These are phyloP conservation scores for Penicillium coffeae DNA, from an alignment of 495 filamentous ascomycete species.

Conservation along the genomic window DNA sequence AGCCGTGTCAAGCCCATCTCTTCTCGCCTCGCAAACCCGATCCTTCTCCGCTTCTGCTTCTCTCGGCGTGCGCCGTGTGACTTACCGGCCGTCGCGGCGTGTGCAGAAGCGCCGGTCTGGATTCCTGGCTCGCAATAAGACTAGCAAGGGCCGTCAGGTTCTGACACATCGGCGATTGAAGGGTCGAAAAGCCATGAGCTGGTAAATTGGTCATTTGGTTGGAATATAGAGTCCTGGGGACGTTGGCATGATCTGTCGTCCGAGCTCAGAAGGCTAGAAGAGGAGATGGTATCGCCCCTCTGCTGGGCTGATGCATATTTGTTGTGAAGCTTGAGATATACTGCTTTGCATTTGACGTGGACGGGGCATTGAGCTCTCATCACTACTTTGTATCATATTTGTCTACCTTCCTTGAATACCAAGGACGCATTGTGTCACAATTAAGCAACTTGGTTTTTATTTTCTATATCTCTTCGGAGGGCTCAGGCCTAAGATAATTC, in stretches of 20 bases:
- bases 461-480: background rate
- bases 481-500: background rate
- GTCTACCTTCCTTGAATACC: background rate
- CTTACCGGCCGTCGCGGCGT: constrained; percentile 62
- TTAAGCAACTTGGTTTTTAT: background rate
- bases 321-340: background rate
- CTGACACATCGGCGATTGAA: constrained; percentile 56
- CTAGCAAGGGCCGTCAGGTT: constrained; percentile 53
- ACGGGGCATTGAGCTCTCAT: constrained; percentile 5
- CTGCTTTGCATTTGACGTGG: no score
- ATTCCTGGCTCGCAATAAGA: constrained; percentile 57
- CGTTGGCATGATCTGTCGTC: no score
- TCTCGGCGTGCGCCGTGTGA: constrained; percentile 53
- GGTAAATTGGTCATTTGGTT: constrained; percentile 29
- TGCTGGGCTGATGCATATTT: background rate
- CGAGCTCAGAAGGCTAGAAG: no score
- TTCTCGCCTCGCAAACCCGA: constrained; percentile 23
- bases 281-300: no score
- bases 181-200: constrained; percentile 59
- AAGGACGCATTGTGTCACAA: background rate
- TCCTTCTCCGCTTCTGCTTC: constrained; percentile 41
- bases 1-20: constrained; percentile 22
- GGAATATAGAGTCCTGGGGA: no score
- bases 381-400: constrained; percentile 13
- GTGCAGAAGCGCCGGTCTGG: constrained; percentile 71